Evolutionary conservation across 495 filamentous ascomycete genomes (phyloP), one percentile per base, ranked within the genome.

Genomic region (Xylaria venustula): DNA sequence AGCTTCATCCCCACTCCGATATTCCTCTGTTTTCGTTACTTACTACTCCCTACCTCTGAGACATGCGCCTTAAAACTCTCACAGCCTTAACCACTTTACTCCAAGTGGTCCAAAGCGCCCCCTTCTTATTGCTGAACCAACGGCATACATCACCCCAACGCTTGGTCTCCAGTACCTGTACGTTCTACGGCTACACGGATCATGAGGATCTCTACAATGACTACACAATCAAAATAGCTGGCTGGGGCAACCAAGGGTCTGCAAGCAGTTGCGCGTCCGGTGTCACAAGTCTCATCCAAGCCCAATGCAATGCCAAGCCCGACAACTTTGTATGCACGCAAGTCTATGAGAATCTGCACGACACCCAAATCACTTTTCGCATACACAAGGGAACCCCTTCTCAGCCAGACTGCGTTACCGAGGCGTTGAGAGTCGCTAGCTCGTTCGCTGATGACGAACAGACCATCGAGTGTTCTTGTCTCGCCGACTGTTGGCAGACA

Each of bases 171-270:
- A 59, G 56, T 22, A 42, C 22, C 11, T 61, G 58, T 36, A 37
- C 53, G 26, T 61, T 61, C 49, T 61, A 61, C 20, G 58, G 58
- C 1, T 61, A 47, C 20, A 9, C 28, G 15, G 40, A 28, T 19
- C 23, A 26, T n/a, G 25, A 53, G 3, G 40, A n/a, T 7, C 26
- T 54, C 5, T 61, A 54, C 19, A 61, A 61, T 26, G 41, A 45
- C 11, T 61, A 61, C 49, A 54, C 37, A 5, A 44, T 61, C 40
- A 7, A 61, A 40, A 61, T 61, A 37, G 40, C 58, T 2, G 58
- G 58, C 19, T 54, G 58, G 58, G 49, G 49, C 37, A 54, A 61
- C 23, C 48, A 47, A 1, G 58, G 58, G 14, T 36, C 49, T 2
- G 12, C 17, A 19, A 47, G 20, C 26, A 46, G 30, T 28, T 61